These are phyloP conservation scores for Colletotrichum plurivorum DNA, from an alignment of 2,329 filamentous ascomycete genomes.

Conservation along the genomic window DNA sequence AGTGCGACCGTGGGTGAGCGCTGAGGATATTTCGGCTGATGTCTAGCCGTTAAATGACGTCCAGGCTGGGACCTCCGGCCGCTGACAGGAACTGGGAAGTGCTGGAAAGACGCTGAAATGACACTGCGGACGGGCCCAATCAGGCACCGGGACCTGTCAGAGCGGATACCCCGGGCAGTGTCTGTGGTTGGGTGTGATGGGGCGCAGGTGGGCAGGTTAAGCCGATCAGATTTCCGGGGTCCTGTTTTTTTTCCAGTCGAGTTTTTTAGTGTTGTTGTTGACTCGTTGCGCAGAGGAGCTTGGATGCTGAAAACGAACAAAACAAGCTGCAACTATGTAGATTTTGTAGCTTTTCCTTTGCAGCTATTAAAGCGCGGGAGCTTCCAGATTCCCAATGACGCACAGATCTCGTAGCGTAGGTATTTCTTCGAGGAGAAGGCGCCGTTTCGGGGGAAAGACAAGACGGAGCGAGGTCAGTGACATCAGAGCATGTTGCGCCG, in stretches of 20 bases:
- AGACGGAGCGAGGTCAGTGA: constrained; percentile 32
- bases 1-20: not conserved
- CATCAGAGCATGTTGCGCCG: constrained; percentile 35
- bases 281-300: no score
- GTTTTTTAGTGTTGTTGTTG: not conserved
- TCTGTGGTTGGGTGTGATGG: constrained; percentile 38
- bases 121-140: constrained; percentile 38
- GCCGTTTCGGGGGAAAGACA: constrained; percentile 11
- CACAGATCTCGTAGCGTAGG: no score
- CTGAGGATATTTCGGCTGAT: constrained; percentile 38
- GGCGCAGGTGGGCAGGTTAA: constrained; percentile 32
- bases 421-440: not conserved
- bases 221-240: constrained; percentile 39
- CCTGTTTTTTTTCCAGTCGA: constrained; percentile 25
- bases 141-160: constrained; percentile 38
- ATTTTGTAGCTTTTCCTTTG: no score
- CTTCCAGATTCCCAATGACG: not conserved
- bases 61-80: constrained; percentile 28
- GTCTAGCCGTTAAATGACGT: constrained; percentile 40
- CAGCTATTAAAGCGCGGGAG: no score
- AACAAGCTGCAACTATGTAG: constrained; percentile 3
- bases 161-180: constrained; percentile 39
- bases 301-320: no score
- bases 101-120: constrained; percentile 37
- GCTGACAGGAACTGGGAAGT: constrained; percentile 39